A percentile compares a stretch with the other conserved stretches of the same genome.
phyloP scores from a whole-genome alignment of 768 basidiomycete genomes.

The Serendipita sp. region DNA sequence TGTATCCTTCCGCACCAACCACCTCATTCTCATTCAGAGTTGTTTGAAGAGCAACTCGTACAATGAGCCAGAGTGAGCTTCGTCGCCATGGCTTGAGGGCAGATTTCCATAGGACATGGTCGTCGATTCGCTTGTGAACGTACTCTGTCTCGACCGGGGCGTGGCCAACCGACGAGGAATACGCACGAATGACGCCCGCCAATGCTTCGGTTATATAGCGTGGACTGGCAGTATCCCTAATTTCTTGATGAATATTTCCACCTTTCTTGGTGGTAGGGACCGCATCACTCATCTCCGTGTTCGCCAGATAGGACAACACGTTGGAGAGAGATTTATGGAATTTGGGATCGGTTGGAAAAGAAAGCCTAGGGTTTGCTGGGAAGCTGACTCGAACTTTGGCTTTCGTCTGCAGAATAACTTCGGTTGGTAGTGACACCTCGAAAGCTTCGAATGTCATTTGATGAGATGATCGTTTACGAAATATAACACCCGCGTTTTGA shows the following conservation, averaged over 20 bases:
- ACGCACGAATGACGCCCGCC: conserved; percentile 30
- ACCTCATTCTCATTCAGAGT: conserved; percentile 12
- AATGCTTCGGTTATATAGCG: conserved; percentile 36
- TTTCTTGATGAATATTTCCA: conserved; percentile 17
- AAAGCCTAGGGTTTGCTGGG: conserved; percentile 28
- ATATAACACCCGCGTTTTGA: conserved; percentile 34
- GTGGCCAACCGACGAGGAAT: conserved; percentile 8
- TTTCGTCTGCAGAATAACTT: conserved; percentile 22
- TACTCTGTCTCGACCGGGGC: conserved; percentile 17
- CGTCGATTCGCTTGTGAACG: conserved; percentile 29
- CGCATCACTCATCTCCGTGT: conserved; percentile 21
- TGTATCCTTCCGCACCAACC: conserved; percentile 21
- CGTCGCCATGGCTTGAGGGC: conserved; percentile 32
- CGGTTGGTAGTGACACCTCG: conserved; percentile 26
- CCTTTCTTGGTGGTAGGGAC: conserved; percentile 23
- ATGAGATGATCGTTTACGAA: not conserved
- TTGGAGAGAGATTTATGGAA: conserved; percentile 19
- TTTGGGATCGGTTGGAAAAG: conserved; percentile 18
- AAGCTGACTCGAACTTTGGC: conserved; percentile 32
- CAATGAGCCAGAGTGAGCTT: conserved; percentile 33
- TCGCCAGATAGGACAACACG: conserved; percentile 24
- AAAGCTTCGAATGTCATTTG: conserved; percentile 30
- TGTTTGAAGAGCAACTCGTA: conserved; percentile 30
- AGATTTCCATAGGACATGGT: conserved; percentile 30
- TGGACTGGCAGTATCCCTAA: conserved; percentile 27